phyloP scores from a whole-genome alignment of 2,329 filamentous ascomycete species.

The Cadophora sp. region DNA sequence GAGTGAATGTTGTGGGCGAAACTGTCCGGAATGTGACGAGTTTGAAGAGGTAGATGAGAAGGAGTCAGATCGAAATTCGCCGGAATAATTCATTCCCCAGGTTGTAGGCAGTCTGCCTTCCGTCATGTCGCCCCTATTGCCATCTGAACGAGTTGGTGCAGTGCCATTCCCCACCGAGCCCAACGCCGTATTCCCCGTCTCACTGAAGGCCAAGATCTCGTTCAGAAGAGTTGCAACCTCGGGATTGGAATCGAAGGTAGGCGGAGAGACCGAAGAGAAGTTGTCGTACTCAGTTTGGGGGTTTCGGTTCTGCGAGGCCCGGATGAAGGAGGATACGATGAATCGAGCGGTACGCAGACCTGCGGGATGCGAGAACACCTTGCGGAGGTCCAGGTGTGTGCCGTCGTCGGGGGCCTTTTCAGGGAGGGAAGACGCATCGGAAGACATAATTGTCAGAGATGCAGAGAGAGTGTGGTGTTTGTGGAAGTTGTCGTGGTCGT shows the following conservation, averaged over 20 bases:
- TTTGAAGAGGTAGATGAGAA: neutral
- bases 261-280: conserved; percentile 17
- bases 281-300: conserved; percentile 6
- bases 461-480: conserved; percentile 2
- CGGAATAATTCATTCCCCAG: conserved; percentile 6
- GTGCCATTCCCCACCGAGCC: neutral
- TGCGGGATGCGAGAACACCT: conserved; percentile 29
- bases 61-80: conserved; percentile 1
- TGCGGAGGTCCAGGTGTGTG: conserved; percentile 27
- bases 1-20: neutral
- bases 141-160: neutral
- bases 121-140: neutral
- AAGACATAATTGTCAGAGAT: conserved; percentile 25
- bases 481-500: conserved; percentile 18
- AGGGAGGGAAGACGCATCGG: conserved; percentile 18
- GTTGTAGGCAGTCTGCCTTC: neutral
- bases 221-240: conserved; percentile 26
- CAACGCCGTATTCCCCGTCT: conserved; percentile 2
- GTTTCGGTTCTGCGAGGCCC: conserved; percentile 6
- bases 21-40: neutral
- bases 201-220: conserved; percentile 32
- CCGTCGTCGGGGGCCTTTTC: conserved; percentile 17
- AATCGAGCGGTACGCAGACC: conserved; percentile 32
- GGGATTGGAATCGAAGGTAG: conserved; percentile 21
- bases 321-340: conserved; percentile 22